Evolutionary conservation across 495 filamentous ascomycete species (phyloP), one percentile per base, ranked within the genome.

Genomic region (Penicillium odoratum): DNA sequence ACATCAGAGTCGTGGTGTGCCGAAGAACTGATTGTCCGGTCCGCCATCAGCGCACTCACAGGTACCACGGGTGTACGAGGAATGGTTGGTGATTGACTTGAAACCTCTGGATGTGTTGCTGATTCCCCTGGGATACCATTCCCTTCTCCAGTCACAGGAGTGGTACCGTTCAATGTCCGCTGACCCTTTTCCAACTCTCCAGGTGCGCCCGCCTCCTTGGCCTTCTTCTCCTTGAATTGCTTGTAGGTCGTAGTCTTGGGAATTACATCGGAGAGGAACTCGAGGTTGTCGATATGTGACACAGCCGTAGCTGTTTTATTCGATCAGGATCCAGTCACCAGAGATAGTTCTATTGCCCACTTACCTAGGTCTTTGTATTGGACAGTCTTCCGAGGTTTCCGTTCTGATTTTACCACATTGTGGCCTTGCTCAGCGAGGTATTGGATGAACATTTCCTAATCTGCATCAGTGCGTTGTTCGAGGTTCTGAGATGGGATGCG

Each of bases 321-420:
- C 59, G 11, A 33, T 54, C 42, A 55, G 51, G 21, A 18, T 25
- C 15, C 8, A 15, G 9, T 15, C 30, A 43, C 42, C 8, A 26
- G 21, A 48, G 40, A 25, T 28, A 18, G 55, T 55, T 16, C 31
- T 9, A 16, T 5, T 6, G 59, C 28, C 16, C 33, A 63, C 69
- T 29, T 73, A 93, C 89, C 87, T 15, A 98, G 79, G 72, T 98
- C 94, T 70, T 89, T 92, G 81, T 98, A 98, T 71, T 98, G 95
- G 61, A 98, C 87, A 55, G 93, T 96, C 61, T 93, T 87, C 40
- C 94, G 83, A 29, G 93, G 93, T 72, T 97, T 97, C 54, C 88
- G 81, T 69, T 97, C 94, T 5, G 90, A 82, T 59, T 92, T 92
- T 56, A 94, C 89, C 68, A 96, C 89, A 66, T 91, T 92, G 64